Conservation (phyloP, 441 rosid species). For the Erodium texanum region DNA sequence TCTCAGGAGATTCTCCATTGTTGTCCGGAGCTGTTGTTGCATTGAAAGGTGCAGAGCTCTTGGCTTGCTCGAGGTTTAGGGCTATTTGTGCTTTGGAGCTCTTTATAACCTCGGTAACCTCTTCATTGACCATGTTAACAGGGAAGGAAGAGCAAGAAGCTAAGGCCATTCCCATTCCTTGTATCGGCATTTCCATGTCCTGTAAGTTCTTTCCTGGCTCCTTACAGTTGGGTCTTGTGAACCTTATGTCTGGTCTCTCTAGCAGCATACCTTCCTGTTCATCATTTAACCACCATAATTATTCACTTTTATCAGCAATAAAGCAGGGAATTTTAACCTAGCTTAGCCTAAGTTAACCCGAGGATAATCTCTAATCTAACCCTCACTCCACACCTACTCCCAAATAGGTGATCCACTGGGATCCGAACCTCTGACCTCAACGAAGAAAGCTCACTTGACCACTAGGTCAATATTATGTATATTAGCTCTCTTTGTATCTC, state of each 20-base stretch:
- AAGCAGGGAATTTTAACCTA: too few relatives aligned
- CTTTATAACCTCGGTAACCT: slow-evolving; percentile 25
- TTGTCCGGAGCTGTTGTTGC: slow-evolving; percentile 35
- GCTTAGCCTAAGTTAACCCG: too few relatives aligned
- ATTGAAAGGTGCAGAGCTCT: slow-evolving; percentile 22
- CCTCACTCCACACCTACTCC: too few relatives aligned
- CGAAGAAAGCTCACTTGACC: too few relatives aligned
- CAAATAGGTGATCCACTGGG: too few relatives aligned
- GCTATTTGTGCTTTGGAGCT: slow-evolving; percentile 26
- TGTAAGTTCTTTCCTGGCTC: slow-evolving; percentile 30
- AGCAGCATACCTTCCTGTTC: slow-evolving; percentile 46
- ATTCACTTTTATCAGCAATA: too few relatives aligned
- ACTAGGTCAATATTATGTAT: too few relatives aligned
- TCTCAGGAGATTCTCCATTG: slow-evolving; percentile 16
- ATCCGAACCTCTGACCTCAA: too few relatives aligned
- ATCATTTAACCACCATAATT: too few relatives aligned
- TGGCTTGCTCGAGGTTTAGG: slow-evolving; percentile 33
- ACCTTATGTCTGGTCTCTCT: slow-evolving; percentile 57
- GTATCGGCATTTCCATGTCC: slow-evolving; percentile 35
- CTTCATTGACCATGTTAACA: slow-evolving; percentile 29
- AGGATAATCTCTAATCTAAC: too few relatives aligned
- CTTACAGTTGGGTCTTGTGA: slow-evolving; percentile 24
- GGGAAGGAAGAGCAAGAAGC: slow-evolving; percentile 45
- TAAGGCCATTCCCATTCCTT: slow-evolving; percentile 59
- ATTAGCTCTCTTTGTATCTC: too few relatives aligned